Conservation (phyloP, 371 early-diverging fungal species). For the Mucor piriformis region DNA sequence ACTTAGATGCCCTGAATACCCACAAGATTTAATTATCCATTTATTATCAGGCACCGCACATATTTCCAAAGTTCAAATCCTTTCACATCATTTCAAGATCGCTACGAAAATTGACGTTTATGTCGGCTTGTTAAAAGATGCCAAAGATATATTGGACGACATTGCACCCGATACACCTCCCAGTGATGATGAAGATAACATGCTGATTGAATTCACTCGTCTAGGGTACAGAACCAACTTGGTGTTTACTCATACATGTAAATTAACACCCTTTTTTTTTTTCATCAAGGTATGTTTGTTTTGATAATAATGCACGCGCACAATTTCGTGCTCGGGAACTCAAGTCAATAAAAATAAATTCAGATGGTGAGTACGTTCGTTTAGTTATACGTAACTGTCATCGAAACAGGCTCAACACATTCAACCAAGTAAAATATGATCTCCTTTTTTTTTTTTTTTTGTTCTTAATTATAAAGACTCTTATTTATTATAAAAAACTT, state of each 20-base stretch:
- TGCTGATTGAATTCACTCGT: conserved; percentile 43
- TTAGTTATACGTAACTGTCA: conserved; percentile 73
- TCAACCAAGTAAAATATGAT: conserved; percentile 66
- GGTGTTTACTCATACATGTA: not conserved
- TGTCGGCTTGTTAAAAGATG: conserved; percentile 50
- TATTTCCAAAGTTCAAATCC: conserved; percentile 71
- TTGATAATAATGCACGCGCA: conserved; percentile 50
- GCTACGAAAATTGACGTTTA: conserved; percentile 76
- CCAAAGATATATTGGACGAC: conserved; percentile 24
- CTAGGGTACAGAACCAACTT: conserved; percentile 40
- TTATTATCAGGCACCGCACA: conserved; percentile 62
- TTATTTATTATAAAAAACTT: not conserved
- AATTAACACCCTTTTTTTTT: not conserved
- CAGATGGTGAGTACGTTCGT: conserved; percentile 73
- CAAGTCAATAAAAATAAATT: conserved; percentile 75
- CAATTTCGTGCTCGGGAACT: conserved; percentile 66
- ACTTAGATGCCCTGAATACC: conserved; percentile 70
- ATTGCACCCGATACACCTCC: conserved; percentile 24
- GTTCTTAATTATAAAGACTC: not conserved
- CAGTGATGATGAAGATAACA: conserved; percentile 28
- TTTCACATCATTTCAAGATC: conserved; percentile 84
- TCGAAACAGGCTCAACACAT: conserved; percentile 72
- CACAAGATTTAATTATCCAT: conserved; percentile 71
- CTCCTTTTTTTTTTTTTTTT: not conserved
- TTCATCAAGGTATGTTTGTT: conserved; percentile 43